Conservation (phyloP, 768 basidiomycete species). For the Boletus subcaerulescens region DNA sequence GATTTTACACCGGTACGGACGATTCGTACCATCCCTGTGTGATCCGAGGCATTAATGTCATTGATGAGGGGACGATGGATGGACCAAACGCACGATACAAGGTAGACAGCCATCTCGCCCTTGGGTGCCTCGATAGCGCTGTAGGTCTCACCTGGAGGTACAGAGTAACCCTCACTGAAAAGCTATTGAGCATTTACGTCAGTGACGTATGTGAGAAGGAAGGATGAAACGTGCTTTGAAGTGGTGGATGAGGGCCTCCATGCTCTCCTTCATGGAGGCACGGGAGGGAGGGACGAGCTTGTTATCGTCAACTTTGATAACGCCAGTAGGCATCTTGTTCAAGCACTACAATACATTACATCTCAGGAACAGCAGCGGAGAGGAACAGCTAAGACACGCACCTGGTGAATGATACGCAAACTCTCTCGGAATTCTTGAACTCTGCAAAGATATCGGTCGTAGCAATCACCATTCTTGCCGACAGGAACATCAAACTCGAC, state of each 20-base stretch:
- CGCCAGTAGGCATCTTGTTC: conserved; percentile 95
- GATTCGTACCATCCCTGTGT: conserved; percentile 84
- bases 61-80: neutral
- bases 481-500: conserved; percentile 98
- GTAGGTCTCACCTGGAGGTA: conserved; percentile 96
- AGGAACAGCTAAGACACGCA: conserved; percentile 19
- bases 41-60: neutral
- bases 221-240: conserved; percentile 67
- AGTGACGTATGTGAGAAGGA: neutral
- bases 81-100: conserved; percentile 72
- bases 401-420: conserved; percentile 81
- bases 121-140: conserved; percentile 97
- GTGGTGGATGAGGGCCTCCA: conserved; percentile 97
- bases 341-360: conserved; percentile 60
- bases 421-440: conserved; percentile 98
- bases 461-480: conserved; percentile 96
- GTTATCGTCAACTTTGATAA: conserved; percentile 93
- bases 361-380: neutral
- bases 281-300: conserved; percentile 96
- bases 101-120: conserved; percentile 98
- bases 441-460: conserved; percentile 95
- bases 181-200: conserved; percentile 46
- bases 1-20: conserved; percentile 96
- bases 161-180: conserved; percentile 95
- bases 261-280: conserved; percentile 98